These are phyloP conservation scores for Fusarium paranaense DNA, from an alignment of 2,329 filamentous ascomycete genomes.

Conservation along the genomic window DNA sequence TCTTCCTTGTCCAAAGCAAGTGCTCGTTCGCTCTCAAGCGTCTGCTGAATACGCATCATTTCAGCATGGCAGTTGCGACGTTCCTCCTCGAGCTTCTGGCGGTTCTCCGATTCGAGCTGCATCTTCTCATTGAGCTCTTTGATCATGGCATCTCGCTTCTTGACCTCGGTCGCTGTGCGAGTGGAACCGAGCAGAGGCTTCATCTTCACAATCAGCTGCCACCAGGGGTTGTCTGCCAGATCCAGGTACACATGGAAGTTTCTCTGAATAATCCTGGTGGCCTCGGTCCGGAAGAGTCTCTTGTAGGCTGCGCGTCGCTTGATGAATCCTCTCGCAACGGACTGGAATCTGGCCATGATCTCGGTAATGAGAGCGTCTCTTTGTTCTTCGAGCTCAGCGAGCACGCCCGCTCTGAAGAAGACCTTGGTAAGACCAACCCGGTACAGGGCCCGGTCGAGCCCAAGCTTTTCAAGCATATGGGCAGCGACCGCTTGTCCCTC, in stretches of 20 bases:
- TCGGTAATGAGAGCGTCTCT: constrained; percentile 92
- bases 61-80: constrained; percentile 87
- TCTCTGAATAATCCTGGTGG: constrained; percentile 91
- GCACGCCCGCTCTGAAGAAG: constrained; percentile 95
- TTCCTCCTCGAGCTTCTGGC: constrained; percentile 89
- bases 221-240: constrained; percentile 95
- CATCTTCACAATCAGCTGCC: constrained; percentile 95
- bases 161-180: constrained; percentile 91
- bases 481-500: constrained; percentile 89
- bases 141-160: constrained; percentile 95
- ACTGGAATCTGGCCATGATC: constrained; percentile 94
- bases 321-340: constrained; percentile 88
- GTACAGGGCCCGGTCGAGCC: constrained; percentile 86
- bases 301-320: constrained; percentile 92
- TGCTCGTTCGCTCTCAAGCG: constrained; percentile 94
- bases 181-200: constrained; percentile 93
- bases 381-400: constrained; percentile 96
- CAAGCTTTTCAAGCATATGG: constrained; percentile 90
- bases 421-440: constrained; percentile 97
- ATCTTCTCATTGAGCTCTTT: constrained; percentile 87
- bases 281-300: constrained; percentile 92
- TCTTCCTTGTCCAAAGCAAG: constrained; percentile 97
- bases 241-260: constrained; percentile 95
- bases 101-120: constrained; percentile 78
- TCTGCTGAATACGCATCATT: constrained; percentile 90